Percentiles rank a stretch among this genome's conserved stretches.
phyloP scores from a whole-genome alignment of 2,329 filamentous ascomycete genomes.

The Pestalotiopsis sp. region DNA sequence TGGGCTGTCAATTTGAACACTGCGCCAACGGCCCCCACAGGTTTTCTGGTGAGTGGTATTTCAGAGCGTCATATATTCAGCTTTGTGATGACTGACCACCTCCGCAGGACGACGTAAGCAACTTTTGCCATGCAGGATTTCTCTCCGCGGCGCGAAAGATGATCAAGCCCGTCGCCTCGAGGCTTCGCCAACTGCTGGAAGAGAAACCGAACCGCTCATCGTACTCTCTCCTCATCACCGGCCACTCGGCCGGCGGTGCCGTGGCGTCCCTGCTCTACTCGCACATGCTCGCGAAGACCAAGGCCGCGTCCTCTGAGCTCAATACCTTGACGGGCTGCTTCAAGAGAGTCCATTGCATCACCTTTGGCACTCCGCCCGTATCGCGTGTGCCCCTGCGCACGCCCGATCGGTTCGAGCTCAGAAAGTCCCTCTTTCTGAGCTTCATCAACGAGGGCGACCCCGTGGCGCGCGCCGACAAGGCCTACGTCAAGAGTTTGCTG shows the following conservation, averaged over 20 bases:
- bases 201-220: constrained; percentile 69
- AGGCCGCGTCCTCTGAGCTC: constrained; percentile 65
- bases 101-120: constrained; percentile 66
- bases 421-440: constrained; percentile 74
- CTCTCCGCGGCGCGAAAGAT: constrained; percentile 75
- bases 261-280: constrained; percentile 78
- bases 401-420: constrained; percentile 48
- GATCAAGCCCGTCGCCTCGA: constrained; percentile 71
- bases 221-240: constrained; percentile 79
- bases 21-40: constrained; percentile 64
- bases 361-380: constrained; percentile 82
- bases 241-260: constrained; percentile 84
- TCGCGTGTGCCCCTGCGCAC: constrained; percentile 70
- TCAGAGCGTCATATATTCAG: not conserved
- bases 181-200: constrained; percentile 69
- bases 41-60: constrained; percentile 59
- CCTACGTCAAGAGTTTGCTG: constrained; percentile 73
- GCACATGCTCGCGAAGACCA: constrained; percentile 72
- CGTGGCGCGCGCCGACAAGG: constrained; percentile 74
- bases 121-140: constrained; percentile 82
- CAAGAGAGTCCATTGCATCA: constrained; percentile 80
- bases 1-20: constrained; percentile 83
- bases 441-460: constrained; percentile 90
- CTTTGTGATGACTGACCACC: not conserved
- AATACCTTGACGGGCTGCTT: constrained; percentile 71